Conservation (phyloP, 2,329 filamentous ascomycete species). For the Alternaria viburni region DNA sequence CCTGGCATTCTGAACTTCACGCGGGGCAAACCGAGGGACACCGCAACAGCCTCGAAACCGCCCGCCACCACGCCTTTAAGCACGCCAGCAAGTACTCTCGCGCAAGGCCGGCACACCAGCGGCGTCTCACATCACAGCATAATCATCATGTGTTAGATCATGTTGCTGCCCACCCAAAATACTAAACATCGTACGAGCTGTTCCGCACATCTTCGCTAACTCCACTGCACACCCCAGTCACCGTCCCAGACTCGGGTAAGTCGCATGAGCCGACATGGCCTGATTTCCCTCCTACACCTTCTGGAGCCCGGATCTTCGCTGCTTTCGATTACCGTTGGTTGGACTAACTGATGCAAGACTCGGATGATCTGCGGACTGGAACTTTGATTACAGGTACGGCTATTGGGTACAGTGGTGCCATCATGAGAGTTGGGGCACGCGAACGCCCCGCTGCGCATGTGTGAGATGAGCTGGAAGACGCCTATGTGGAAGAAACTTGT, state of each 20-base stretch:
- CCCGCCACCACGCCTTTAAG: background rate
- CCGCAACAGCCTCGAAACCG: background rate
- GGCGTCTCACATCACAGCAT: conserved; percentile 1
- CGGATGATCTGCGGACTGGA: conserved; percentile 8
- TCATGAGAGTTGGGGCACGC: conserved; percentile 1
- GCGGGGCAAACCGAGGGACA: background rate
- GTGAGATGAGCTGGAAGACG: background rate
- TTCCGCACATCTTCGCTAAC: conserved; percentile 1
- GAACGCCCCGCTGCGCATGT: background rate
- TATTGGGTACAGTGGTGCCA: conserved; percentile 8
- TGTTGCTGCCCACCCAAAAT: background rate
- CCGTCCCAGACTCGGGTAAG: conserved; percentile 6
- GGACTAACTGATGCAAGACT: conserved; percentile 8
- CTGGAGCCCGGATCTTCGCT: background rate
- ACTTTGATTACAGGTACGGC: background rate
- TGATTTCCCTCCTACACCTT: conserved; percentile 6
- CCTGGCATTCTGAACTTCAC: conserved; percentile 1
- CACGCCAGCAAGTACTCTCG: background rate
- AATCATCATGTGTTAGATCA: background rate
- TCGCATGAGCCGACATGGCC: conserved; percentile 13
- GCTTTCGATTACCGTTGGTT: background rate
- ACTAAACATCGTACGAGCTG: conserved; percentile 4
- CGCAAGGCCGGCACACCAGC: background rate
- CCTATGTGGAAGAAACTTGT: background rate
- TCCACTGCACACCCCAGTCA: background rate